Base-by-base conservation (phyloP, 1,139 yeast species). In the Debaryomyces subglobosus region DNA sequence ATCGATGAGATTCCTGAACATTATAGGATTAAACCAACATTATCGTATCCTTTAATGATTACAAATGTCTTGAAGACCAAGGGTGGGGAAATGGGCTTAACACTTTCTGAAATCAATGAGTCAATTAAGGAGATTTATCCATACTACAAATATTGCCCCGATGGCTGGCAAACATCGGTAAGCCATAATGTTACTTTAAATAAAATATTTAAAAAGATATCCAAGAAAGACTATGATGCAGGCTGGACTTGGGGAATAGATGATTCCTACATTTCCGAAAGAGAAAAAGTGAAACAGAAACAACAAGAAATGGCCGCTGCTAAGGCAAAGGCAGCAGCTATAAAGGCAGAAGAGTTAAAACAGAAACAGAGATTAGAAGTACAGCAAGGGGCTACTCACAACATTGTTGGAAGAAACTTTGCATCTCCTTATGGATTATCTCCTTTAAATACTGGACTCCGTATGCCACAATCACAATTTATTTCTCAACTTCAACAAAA, bases 101-200 rank as follows among this genome's bases (percentile, higher is more conserved):
- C 96, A 0, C 70, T 94, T 43, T 83, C 89, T 10, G 97, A 91
- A 56, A 89, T 94, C 40, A 86, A 89, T 64, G 89, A 87, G 48
- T 89, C 91, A 1, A 89, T 94, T 45, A 88, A 88, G 62, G 96
- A 89, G 37, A 69, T 87, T 9, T 92, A 88, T 65, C 99, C 98
- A 1, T 94, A 89, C 67, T 94, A 89, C 68, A 82, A 86, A 61
- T 94, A 89, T 68, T 91, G 97, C 61, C 91, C 96, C 1, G 96
- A 91, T 65, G 98, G 98, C 2, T 94, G 99, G 99, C 99, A 94
- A 69, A 86, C 89, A 61, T 82, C 96, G 1, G 96, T 94, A 13
- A 80, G 95, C 43, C 99, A 94, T 68, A 91, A 90, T 59, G 75
- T 94, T 39, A 86, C 92, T 21, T 75, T 90, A 56, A 91, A 91